phyloP scores from a whole-genome alignment of 352 stramenopile species.

The Phytophthora idaei region DNA sequence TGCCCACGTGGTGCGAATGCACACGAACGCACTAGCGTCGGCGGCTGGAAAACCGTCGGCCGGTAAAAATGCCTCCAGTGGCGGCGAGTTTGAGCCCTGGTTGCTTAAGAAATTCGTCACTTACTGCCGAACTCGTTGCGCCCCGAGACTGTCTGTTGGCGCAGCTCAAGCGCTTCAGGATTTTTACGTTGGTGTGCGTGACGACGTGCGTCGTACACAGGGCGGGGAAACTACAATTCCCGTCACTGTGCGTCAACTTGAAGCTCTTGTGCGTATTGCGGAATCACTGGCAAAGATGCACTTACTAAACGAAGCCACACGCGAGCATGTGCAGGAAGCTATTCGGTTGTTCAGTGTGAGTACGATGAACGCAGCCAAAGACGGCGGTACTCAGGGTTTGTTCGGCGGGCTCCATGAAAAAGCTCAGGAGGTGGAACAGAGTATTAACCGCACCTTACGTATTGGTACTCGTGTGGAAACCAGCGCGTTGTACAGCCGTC shows the following conservation, averaged over 20 bases:
- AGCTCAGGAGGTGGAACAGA: conserved; percentile 81
- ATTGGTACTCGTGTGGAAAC: conserved; percentile 85
- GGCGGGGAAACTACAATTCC: conserved; percentile 88
- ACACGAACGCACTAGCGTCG: conserved; percentile 89
- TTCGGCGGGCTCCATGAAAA: conserved; percentile 86
- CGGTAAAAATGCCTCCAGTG: conserved; percentile 27
- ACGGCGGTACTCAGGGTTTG: conserved; percentile 85
- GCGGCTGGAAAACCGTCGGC: conserved; percentile 26
- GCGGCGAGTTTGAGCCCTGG: conserved; percentile 80
- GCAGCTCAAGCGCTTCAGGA: conserved; percentile 94
- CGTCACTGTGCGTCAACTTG: conserved; percentile 98
- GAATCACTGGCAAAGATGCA: conserved; percentile 99
- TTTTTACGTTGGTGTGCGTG: conserved; percentile 98
- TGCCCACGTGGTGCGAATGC: conserved; percentile 98
- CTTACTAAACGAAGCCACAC: conserved; percentile 83
- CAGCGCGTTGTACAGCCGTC: conserved; percentile 76
- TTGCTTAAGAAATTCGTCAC: conserved; percentile 98
- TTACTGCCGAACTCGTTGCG: conserved; percentile 96
- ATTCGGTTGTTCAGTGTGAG: conserved; percentile 98
- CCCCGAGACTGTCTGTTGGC: conserved; percentile 91
- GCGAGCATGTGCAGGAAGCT: conserved; percentile 95
- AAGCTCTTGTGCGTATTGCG: conserved; percentile 97
- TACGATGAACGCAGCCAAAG: conserved; percentile 97
- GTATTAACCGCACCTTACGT: conserved; percentile 82
- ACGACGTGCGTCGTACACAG: conserved; percentile 93